Percentiles rank a stretch among this genome's conserved stretches.
These are phyloP conservation scores for Austroboletus olivaceoglutinosus DNA, from an alignment of 1,284 basidiomycete genomes.

Conservation along the genomic window DNA sequence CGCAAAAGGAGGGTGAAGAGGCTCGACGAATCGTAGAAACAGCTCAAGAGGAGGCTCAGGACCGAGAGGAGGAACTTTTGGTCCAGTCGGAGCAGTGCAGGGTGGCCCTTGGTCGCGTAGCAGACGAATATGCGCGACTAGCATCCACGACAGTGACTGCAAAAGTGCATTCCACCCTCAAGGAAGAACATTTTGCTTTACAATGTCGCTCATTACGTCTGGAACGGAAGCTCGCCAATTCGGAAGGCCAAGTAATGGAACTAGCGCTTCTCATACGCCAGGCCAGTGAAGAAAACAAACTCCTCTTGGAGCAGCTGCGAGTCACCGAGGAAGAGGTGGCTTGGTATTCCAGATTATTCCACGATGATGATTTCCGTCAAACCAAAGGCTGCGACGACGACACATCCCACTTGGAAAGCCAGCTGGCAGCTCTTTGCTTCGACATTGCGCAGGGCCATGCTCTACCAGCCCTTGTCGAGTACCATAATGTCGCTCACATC, in stretches of 20 bases:
- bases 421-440: conserved; percentile 19
- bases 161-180: conserved; percentile 40
- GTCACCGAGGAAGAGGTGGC: conserved; percentile 43
- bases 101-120: conserved; percentile 44
- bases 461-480: conserved; percentile 13
- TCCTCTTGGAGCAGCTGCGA: conserved; percentile 43
- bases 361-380: conserved; percentile 8
- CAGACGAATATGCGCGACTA: conserved; percentile 59
- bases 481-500: conserved; percentile 22
- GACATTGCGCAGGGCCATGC: conserved; percentile 16
- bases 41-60: conserved; percentile 18
- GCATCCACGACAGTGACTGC: conserved; percentile 48
- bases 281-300: conserved; percentile 48
- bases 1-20: conserved; percentile 28
- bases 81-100: conserved; percentile 50
- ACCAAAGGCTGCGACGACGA: neutral
- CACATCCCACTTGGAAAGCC: conserved; percentile 10
- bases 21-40: conserved; percentile 32
- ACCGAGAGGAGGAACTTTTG: conserved; percentile 44
- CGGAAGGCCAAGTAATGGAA: conserved; percentile 65
- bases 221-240: conserved; percentile 64
- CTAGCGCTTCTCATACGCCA: conserved; percentile 62
- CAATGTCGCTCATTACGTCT: conserved; percentile 50
- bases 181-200: conserved; percentile 41
- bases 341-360: conserved; percentile 32